Base-by-base conservation (phyloP, 768 basidiomycete genomes). In the Holtermanniella nyarrowii region DNA sequence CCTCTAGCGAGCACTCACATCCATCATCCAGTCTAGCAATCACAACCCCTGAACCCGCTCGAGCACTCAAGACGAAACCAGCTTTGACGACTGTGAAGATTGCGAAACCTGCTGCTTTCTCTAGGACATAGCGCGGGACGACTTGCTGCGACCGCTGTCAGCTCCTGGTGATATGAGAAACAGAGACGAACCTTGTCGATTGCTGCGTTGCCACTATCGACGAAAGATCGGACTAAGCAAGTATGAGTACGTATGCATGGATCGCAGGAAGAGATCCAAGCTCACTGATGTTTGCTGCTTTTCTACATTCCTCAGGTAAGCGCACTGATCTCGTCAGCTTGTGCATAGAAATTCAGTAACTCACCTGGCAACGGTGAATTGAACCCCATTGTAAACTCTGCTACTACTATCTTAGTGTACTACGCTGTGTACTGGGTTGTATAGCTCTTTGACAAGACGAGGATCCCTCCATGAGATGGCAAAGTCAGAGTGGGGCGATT, bases 221-320 rank as follows among this genome's bases (percentile, higher is more conserved):
- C 84, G 62, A 95, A 93, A 18, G 85, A 86, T 56, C 81, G 76
- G 72, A 93, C 86, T 90, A 65, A 7, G 47, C 20, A 14, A 18
- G 16, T 26, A 24, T 40, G 5, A 44, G 22, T 3, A 52, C 18
- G 13, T 14, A 18, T 48, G 46, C 43, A 48, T 18, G 54, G 51
- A 53, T 50, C 40, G 31, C 27, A 26, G 42, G 44, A 27, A 47
- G 48, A 58, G 26, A 45, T 26, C 42, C 10, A 49, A n/a, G 61
- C 83, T 49, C 56, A 86, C 88, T 82, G 53, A 90, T 95, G 65
- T 83, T 87, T 7, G 86, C 81, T 22, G 88, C 88, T 70, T 93
- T 95, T 44, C 74, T 71, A 63, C 87, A 88, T 74, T 95, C 89
- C 50, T 86, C 89, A 12, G 81, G 80, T 31, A 93, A 74, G 3